Evolutionary conservation across 768 basidiomycete species (phyloP).

Genomic region (Hygrophoropsis aurantiaca): DNA sequence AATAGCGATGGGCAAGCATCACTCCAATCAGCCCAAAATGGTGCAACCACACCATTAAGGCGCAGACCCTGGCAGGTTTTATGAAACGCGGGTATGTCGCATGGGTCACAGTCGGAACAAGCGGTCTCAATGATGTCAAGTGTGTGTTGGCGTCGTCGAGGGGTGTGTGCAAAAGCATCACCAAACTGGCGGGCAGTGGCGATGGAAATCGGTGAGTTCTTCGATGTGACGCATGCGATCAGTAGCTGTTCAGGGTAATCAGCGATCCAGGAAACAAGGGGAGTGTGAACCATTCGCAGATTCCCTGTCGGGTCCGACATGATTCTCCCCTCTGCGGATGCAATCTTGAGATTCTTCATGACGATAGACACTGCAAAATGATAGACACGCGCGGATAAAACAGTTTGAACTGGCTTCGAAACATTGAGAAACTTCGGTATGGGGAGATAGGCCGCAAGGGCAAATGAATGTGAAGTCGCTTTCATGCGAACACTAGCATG

Average conservation of each 20-base stretch:
- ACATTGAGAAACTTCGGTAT: conserved; percentile 23
- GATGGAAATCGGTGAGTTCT: neutral
- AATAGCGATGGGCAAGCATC: conserved; percentile 17
- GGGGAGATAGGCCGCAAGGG: conserved; percentile 24
- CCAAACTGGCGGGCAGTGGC: neutral
- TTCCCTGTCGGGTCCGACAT: neutral
- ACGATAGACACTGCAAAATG: conserved; percentile 31
- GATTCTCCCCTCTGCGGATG: conserved; percentile 23
- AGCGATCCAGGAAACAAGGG: neutral
- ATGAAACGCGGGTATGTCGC: neutral
- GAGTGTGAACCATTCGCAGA: neutral
- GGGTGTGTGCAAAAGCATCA: neutral
- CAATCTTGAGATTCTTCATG: conserved; percentile 24
- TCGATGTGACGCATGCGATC: neutral
- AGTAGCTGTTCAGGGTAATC: neutral
- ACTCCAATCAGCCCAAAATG: no score
- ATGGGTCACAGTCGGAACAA: neutral
- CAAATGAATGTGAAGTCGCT: conserved; percentile 23
- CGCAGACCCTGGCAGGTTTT: neutral
- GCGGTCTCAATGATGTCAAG: neutral
- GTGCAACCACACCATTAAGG: no score
- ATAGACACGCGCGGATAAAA: conserved; percentile 23
- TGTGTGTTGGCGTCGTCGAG: neutral
- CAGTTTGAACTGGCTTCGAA: conserved; percentile 16
- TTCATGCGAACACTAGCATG: conserved; percentile 24